Percentiles rank a stretch among this genome's conserved stretches.
phyloP scores from a whole-genome alignment of 257 asterid genomes.

The Scutellaria barbata region DNA sequence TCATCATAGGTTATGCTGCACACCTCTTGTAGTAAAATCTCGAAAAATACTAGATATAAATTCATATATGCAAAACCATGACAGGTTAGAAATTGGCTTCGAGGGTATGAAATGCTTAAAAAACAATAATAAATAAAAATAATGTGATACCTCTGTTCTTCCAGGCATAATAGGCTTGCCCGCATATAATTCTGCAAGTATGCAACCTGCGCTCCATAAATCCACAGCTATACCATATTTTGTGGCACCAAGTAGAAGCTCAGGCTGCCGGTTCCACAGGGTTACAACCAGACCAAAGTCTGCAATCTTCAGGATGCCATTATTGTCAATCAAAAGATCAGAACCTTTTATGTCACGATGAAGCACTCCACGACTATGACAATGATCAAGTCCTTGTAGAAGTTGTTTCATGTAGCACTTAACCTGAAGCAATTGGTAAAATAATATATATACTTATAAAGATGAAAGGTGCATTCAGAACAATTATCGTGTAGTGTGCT shows the following conservation, averaged over 20 bases:
- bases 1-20: background rate
- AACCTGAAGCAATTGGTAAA: constrained; percentile 61
- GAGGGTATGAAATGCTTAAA: constrained; percentile 3
- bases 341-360: constrained; percentile 98
- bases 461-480: background rate
- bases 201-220: constrained; percentile 96
- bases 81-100: constrained; percentile 1
- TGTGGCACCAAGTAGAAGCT: constrained; percentile 92
- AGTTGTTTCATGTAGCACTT: constrained; percentile 95
- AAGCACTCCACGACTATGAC: constrained; percentile 81
- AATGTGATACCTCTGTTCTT: constrained; percentile 76
- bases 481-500: background rate
- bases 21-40: background rate
- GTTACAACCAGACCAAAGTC: constrained; percentile 97
- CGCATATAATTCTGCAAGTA: constrained; percentile 92
- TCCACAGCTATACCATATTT: constrained; percentile 85
- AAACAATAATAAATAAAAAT: constrained; percentile 7
- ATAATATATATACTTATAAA: too few relatives aligned
- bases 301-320: constrained; percentile 85
- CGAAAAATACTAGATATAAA: background rate
- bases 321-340: constrained; percentile 83
- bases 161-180: constrained; percentile 99
- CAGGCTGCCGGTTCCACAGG: constrained; percentile 95
- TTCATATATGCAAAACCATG: background rate
- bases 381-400: constrained; percentile 80